phyloP scores from a whole-genome alignment of 129 eudicot genomes.

The Escallonia rubra region DNA sequence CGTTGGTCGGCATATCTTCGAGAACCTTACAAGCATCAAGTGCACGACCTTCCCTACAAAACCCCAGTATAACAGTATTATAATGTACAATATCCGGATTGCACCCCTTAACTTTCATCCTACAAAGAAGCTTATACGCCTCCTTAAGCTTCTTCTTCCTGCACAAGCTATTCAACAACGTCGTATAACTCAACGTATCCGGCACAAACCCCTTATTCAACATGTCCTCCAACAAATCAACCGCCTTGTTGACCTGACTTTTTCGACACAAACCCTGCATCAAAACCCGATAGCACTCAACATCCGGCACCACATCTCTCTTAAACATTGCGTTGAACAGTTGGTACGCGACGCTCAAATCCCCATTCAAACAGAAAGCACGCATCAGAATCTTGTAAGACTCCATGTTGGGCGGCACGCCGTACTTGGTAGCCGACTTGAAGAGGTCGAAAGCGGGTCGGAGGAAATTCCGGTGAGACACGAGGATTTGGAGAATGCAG shows the following conservation, averaged over 20 bases:
- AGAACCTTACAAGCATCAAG: conserved; percentile 74
- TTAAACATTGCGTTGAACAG: conserved; percentile 73
- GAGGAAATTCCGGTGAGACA: conserved; percentile 32
- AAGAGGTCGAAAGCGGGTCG: conserved; percentile 60
- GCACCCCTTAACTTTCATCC: conserved; percentile 92
- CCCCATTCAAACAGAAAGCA: conserved; percentile 50
- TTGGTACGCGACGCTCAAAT: conserved; percentile 59
- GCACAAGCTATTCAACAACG: conserved; percentile 76
- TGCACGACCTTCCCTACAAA: conserved; percentile 73
- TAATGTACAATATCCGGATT: conserved; percentile 81
- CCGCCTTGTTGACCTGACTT: conserved; percentile 77
- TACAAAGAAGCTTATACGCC: conserved; percentile 88
- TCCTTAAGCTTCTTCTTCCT: conserved; percentile 83
- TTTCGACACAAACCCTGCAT: conserved; percentile 87
- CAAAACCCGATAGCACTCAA: conserved; percentile 62
- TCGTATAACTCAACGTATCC: conserved; percentile 51
- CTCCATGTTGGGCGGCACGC: conserved; percentile 47
- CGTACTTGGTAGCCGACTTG: conserved; percentile 42
- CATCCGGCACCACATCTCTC: conserved; percentile 64
- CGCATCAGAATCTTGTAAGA: conserved; percentile 78
- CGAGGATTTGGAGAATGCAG: conserved; percentile 46
- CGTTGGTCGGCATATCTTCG: conserved; percentile 67
- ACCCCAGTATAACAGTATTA: conserved; percentile 71
- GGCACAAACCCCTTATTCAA: conserved; percentile 88
- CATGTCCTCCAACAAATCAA: conserved; percentile 82